Conservation (phyloP, 2,329 filamentous ascomycete species). For the Cercospora sp. region DNA sequence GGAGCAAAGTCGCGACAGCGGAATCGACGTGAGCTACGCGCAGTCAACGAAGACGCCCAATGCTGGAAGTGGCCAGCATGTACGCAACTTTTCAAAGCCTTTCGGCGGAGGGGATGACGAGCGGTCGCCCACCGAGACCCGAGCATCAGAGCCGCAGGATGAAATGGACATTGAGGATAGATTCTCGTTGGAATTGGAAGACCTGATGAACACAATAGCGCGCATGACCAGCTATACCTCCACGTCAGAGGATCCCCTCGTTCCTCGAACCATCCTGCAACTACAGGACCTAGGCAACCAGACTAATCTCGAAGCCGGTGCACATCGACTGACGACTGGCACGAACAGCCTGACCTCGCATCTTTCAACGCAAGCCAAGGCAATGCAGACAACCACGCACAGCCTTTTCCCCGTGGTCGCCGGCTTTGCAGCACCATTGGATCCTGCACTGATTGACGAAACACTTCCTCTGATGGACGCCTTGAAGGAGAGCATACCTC, state of each 20-base stretch:
- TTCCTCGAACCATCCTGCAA: slow-evolving; percentile 35
- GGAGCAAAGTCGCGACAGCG: slow-evolving; percentile 43
- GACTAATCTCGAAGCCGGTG: slow-evolving; percentile 36
- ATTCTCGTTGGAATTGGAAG: slow-evolving; percentile 48
- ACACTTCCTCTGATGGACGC: slow-evolving; percentile 67
- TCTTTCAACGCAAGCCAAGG: slow-evolving; percentile 71
- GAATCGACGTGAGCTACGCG: slow-evolving; percentile 42
- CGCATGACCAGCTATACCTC: slow-evolving; percentile 36
- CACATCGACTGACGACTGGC: slow-evolving; percentile 39
- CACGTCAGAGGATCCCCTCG: slow-evolving; percentile 36
- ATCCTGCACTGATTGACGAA: slow-evolving; percentile 65
- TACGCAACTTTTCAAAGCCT: slow-evolving; percentile 39
- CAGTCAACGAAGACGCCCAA: slow-evolving; percentile 5
- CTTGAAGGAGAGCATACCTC: slow-evolving; percentile 67
- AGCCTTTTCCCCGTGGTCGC: slow-evolving; percentile 60
- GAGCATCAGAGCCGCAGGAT: background rate
- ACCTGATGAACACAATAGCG: slow-evolving; percentile 38
- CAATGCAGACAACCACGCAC: slow-evolving; percentile 71
- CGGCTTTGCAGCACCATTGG: slow-evolving; percentile 61
- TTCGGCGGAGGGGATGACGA: slow-evolving; percentile 26
- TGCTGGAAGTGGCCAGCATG: slow-evolving; percentile 11
- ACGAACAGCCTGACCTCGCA: slow-evolving; percentile 63
- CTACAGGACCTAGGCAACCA: slow-evolving; percentile 41
- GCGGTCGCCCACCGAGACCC: slow-evolving; percentile 27
- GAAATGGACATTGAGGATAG: slow-evolving; percentile 23